Base-by-base conservation (phyloP, 768 basidiomycete species). In the Tephrocybe sp. region DNA sequence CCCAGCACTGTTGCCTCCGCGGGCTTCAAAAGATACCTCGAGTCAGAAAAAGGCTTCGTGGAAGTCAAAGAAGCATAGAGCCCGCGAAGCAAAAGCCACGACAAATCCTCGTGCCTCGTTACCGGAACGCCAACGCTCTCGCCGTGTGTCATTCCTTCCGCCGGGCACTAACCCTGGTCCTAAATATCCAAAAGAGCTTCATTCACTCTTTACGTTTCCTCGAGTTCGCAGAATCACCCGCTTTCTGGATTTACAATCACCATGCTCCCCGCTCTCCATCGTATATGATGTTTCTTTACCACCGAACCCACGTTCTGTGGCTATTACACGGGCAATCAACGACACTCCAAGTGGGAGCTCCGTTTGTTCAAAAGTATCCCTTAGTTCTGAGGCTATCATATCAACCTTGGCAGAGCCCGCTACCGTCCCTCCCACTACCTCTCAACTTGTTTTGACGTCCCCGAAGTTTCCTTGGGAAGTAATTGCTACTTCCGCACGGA, bases 391-490 rank as follows among this genome's bases (percentile, higher is more conserved):
- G 18, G 15, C 23, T 23, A 49, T 58, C 17, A 12, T 43, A 11
- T 26, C 44, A 2, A 52, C 47, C 3, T 50, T 58, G 20, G 32
- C 54, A 7, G 53, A 58, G 23, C 48, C 53, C 28, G 53, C 53
- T 34, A 52, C 53, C 3, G 48, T 52, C 14, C 57, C 53, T n/a
- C 30, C 46, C 0, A 52, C 57, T 3, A 40, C 30, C 0, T 48
- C 37, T 1, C 34, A 43, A 7, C 39, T 58, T 3, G 34, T 52
- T 1, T 45, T 58, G 17, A 49, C 44, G 1, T 58, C 47, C 20
- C n/a, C 42, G 12, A 38, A 42, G 14, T 50, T 58, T n/a, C 54
- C 57, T 2, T 58, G 57, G 53, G 45, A 48, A 10, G 34, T 58
- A 12, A 20, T 42, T 17, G 51, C 56, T n/a, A 51, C 37, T 10